Evolutionary conservation across 2,329 filamentous ascomycete genomes (phyloP).

Genomic region (Cladophialophora carrionii): DNA sequence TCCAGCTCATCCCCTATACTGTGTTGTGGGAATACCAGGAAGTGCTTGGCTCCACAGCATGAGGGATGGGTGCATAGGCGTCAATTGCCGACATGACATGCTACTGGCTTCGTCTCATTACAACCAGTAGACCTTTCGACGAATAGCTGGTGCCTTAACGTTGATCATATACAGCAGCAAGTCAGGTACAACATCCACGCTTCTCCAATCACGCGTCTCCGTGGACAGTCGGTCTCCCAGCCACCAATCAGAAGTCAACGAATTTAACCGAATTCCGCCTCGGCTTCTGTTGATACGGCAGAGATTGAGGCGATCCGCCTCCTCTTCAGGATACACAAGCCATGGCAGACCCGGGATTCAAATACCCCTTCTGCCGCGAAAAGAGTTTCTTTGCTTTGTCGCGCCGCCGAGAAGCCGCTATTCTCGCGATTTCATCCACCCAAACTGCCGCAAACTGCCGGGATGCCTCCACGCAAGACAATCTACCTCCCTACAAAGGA

Average conservation of each 20-base stretch:
- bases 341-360: background rate
- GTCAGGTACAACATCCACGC: background rate
- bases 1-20: background rate
- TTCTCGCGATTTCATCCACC: background rate
- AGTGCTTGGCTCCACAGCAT: background rate
- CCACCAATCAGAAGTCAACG: background rate
- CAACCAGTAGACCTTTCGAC: background rate
- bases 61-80: background rate
- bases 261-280: conserved; percentile 2
- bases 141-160: background rate
- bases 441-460: background rate
- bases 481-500: conserved; percentile 35
- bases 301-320: background rate
- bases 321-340: background rate
- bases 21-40: background rate
- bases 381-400: background rate
- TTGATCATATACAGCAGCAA: background rate
- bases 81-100: background rate
- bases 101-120: background rate
- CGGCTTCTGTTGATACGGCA: background rate
- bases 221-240: background rate
- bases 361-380: background rate
- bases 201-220: background rate
- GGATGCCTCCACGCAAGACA: conserved; percentile 20
- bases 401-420: background rate